These are phyloP conservation scores for Neonectria ditissima DNA, from an alignment of 2,329 filamentous ascomycete genomes.

Conservation along the genomic window DNA sequence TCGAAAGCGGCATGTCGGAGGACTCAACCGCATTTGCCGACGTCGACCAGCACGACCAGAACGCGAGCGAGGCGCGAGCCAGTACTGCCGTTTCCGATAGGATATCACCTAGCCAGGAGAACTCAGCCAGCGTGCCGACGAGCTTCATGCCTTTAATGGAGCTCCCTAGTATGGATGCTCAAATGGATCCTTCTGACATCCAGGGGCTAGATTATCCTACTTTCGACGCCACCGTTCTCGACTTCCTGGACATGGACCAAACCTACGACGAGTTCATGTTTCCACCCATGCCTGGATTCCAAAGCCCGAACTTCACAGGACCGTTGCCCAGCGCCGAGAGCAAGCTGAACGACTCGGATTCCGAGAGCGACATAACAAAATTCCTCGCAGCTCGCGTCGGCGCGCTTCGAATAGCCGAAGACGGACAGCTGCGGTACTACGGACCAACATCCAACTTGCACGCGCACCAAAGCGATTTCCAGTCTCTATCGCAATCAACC, in stretches of 20 bases:
- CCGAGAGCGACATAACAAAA: slow-evolving; percentile 20
- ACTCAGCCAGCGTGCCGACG: neutral
- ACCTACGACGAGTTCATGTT: neutral
- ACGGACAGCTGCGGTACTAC: slow-evolving; percentile 36
- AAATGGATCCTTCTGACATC: neutral
- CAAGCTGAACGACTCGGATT: neutral
- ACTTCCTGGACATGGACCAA: neutral
- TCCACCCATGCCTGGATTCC: neutral
- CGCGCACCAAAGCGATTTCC: slow-evolving; percentile 1
- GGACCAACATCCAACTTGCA: slow-evolving; percentile 38
- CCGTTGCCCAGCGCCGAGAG: neutral
- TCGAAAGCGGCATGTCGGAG: neutral
- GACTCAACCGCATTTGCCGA: neutral
- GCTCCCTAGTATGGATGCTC: neutral
- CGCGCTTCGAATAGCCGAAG: slow-evolving; percentile 26
- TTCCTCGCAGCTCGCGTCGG: slow-evolving; percentile 32
- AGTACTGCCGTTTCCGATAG: neutral
- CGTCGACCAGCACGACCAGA: neutral
- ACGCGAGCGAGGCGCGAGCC: neutral
- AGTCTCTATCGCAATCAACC: slow-evolving; percentile 11
- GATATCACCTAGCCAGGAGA: neutral
- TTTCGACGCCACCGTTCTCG: neutral
- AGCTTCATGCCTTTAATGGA: neutral
- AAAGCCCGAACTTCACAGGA: neutral
- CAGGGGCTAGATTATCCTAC: neutral